Percentiles rank a stretch among this genome's conserved stretches.
Evolutionary conservation across 1,284 basidiomycete species (phyloP).

Genomic region (Anthracocystis walkeri): DNA sequence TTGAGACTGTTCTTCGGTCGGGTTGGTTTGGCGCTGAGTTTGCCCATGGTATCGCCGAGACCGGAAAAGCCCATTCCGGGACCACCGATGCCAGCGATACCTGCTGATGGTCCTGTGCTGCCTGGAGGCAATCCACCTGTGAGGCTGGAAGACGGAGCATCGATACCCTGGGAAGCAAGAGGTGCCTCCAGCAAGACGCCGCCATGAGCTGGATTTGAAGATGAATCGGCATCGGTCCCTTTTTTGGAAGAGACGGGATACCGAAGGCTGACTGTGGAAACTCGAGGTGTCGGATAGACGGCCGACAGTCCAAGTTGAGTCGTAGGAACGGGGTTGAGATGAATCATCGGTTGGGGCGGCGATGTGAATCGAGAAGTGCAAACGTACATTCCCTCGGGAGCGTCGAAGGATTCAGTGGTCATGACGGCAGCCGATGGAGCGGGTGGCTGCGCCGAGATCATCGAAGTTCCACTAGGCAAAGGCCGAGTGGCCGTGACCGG

Average conservation of each 20-base stretch:
- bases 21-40: conserved; percentile 62
- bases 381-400: conserved; percentile 58
- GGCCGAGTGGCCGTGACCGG: conserved; percentile 26
- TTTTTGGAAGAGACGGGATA: conserved; percentile 32
- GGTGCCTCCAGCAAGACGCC: conserved; percentile 46
- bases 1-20: conserved; percentile 88
- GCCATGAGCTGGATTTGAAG: conserved; percentile 11
- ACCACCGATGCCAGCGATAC: conserved; percentile 48
- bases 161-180: conserved; percentile 60
- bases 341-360: conserved; percentile 45
- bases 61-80: conserved; percentile 48
- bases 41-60: conserved; percentile 49
- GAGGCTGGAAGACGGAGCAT: conserved; percentile 47
- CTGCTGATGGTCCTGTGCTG: conserved; percentile 38
- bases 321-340: conserved; percentile 37
- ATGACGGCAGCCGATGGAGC: conserved; percentile 32
- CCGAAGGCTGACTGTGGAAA: conserved; percentile 43
- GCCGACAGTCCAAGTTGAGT: conserved; percentile 34
- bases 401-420: conserved; percentile 51
- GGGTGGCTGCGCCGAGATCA: conserved; percentile 33
- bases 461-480: conserved; percentile 32
- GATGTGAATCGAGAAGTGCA: conserved; percentile 49
- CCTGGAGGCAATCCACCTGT: conserved; percentile 51
- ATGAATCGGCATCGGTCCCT: conserved; percentile 22
- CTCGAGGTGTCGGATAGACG: conserved; percentile 45